Base-by-base conservation (phyloP, 2,329 filamentous ascomycete genomes). In the Ophiostoma himal-ulmi region DNA sequence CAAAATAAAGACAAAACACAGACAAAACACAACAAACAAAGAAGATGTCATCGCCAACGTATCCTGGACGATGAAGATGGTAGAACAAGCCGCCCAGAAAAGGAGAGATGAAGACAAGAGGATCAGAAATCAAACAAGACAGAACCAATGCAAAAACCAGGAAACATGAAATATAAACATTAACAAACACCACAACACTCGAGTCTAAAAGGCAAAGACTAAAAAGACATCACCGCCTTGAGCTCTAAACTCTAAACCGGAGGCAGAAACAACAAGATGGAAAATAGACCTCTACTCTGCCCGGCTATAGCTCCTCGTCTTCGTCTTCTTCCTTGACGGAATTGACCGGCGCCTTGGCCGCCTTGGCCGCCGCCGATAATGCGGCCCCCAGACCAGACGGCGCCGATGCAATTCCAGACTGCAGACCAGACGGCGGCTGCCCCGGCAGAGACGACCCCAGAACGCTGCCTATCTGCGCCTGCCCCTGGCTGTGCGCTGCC, bases 401-500 rank as follows among this genome's bases (percentile, higher is more conserved):
- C 62, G 34, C 22, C 36, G 36, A 20, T 14, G 34, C 17, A 10
- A 60, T 26, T 14, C 57, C 57, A 17, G 57, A 60, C 11, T 6
- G 13, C 13, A 52, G 17, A 6, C 11, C 44, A 20, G 44, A 52
- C 44, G 44, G 30, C 30, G 30, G 30, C 30, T 30, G 13, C 44
- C 14, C 13, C 71, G 34, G 17, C 44, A n/a, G 44, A 17, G 26
- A 34, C 57, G 57, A 62, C 26, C 37, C 65, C 37, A 67, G 22
- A 11, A 67, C 65, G 36, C 37, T 44, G n/a, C 65, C 13, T 17
- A 67, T 67, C 65, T 67, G 65, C 4, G n/a, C 13, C n/a, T 17
- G n/a, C 1, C 65, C 65, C 65, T 67, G 65, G 65, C 70, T 71
- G 75, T 78, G 75, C 72, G 75, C 76, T 72, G 77, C 76, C 76